These are phyloP conservation scores for Umbelopsis vinacea DNA, from an alignment of 192 early-diverging fungal genomes.

Conservation along the genomic window DNA sequence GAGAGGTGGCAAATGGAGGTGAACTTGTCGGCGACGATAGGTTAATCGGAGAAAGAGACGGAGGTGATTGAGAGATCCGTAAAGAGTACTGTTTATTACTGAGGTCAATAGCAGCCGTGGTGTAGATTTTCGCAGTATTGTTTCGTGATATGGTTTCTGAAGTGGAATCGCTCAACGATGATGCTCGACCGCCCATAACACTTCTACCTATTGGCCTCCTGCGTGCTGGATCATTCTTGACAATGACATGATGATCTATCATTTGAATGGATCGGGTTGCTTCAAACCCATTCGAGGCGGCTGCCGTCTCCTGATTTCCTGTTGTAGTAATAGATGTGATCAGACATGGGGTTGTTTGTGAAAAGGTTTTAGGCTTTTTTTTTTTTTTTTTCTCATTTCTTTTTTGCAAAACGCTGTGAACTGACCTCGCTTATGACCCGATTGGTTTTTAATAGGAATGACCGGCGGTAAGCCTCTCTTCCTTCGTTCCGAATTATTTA, in stretches of 20 bases:
- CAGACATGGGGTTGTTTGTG: constrained; percentile 21
- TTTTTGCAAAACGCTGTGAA: no score
- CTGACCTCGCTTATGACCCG: constrained; percentile 23
- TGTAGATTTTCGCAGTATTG: neutral
- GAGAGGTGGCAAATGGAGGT: constrained; percentile 20
- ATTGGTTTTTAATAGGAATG: neutral
- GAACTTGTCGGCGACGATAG: constrained; percentile 5
- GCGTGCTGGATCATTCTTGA: constrained; percentile 5
- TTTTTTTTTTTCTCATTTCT: neutral
- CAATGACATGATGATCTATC: constrained; percentile 5
- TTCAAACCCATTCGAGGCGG: neutral
- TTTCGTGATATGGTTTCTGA: constrained; percentile 3
- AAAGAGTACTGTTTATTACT: neutral
- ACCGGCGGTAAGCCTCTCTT: constrained; percentile 20
- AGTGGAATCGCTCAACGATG: constrained; percentile 24
- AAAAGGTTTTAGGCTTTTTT: neutral
- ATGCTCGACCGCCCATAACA: constrained; percentile 1
- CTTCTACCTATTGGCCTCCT: neutral
- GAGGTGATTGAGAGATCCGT: neutral
- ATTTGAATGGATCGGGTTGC: neutral
- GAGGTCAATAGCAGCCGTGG: neutral
- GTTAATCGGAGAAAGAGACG: neutral
- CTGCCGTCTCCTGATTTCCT: constrained; percentile 22
- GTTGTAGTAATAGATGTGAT: constrained; percentile 17
- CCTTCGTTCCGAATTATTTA: constrained; percentile 32